These are phyloP conservation scores for Nidula niveotomentosa DNA, from an alignment of 1,284 basidiomycete genomes.

Conservation along the genomic window DNA sequence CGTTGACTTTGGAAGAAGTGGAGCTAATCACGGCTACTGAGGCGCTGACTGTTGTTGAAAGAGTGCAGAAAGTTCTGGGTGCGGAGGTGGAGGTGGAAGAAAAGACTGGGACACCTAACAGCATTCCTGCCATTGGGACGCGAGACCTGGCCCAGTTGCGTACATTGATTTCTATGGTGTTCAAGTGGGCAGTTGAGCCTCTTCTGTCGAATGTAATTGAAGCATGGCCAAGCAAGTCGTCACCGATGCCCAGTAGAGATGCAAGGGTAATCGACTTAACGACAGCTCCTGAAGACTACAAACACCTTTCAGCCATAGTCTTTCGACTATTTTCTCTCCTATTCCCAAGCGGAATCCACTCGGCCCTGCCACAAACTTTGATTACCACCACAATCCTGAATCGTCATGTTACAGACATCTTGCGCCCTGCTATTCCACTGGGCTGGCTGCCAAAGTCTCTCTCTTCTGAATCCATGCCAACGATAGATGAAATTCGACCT, in stretches of 20 bases:
- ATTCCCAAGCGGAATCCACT: conserved; percentile 48
- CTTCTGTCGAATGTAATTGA: conserved; percentile 42
- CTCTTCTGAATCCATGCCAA: conserved; percentile 27
- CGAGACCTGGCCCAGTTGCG: conserved; percentile 63
- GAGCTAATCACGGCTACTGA: conserved; percentile 57
- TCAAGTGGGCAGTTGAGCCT: conserved; percentile 68
- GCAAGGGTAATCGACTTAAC: conserved; percentile 44
- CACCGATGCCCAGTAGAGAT: conserved; percentile 9
- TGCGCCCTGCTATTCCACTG: conserved; percentile 57
- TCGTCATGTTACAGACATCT: conserved; percentile 54
- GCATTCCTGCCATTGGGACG: conserved; percentile 48
- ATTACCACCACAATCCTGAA: conserved; percentile 63
- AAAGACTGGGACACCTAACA: conserved; percentile 2
- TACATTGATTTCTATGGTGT: conserved; percentile 62
- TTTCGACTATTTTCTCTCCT: conserved; percentile 46
- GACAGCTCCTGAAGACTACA: conserved; percentile 38
- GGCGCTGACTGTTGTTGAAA: conserved; percentile 50
- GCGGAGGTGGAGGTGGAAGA: conserved; percentile 14
- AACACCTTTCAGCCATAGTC: conserved; percentile 37
- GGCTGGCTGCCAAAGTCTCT: conserved; percentile 69
- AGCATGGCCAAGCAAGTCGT: conserved; percentile 37
- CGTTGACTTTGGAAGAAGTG: conserved; percentile 35
- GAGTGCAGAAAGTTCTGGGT: conserved; percentile 48
- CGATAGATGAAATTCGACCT: conserved; percentile 40
- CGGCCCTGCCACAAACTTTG: conserved; percentile 48